A percentile compares a stretch with the other conserved stretches of the same genome.
phyloP scores from a whole-genome alignment of 73 alveolate species.

The Tetrahymena thermophila region DNA sequence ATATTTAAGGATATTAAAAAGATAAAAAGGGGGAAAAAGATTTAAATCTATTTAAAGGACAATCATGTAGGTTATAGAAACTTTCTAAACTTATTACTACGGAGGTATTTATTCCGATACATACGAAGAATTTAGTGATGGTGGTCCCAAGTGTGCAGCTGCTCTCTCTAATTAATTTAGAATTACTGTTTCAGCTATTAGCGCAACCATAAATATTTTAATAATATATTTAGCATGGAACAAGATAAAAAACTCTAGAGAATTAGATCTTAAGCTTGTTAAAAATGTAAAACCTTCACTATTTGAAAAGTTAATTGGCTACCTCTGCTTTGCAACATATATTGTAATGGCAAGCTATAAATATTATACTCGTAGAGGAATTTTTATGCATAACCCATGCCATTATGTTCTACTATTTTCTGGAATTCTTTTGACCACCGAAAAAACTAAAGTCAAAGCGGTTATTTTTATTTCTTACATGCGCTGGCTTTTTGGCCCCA shows the following conservation, averaged over 20 bases:
- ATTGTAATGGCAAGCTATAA: conserved; percentile 21
- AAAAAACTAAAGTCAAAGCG: conserved; percentile 20
- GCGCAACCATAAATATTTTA: not conserved
- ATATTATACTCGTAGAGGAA: conserved; percentile 40
- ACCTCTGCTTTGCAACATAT: conserved; percentile 10
- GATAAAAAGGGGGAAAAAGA: not conserved
- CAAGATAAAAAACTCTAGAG: conserved; percentile 1
- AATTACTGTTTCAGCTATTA: conserved; percentile 1
- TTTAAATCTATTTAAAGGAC: not conserved
- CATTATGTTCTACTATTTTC: conserved; percentile 29
- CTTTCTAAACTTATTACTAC: not conserved
- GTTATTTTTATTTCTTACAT: conserved; percentile 6
- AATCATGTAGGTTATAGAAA: not conserved
- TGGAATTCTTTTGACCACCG: conserved; percentile 21
- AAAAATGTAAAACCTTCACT: not conserved
- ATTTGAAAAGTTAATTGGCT: conserved; percentile 14
- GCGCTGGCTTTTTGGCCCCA: conserved; percentile 41
- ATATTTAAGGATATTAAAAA: not conserved
- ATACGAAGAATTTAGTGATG: conserved; percentile 37
- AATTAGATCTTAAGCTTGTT: not conserved
- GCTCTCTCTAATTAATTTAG: conserved; percentile 9
- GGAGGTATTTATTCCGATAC: conserved; percentile 44
- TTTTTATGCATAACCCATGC: conserved; percentile 44
- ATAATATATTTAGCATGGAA: conserved; percentile 14
- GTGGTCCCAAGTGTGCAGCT: conserved; percentile 34